Evolutionary conservation across 352 stramenopile genomes (phyloP), one percentile per base, ranked within the genome.

Genomic region (Globisporangium mamillatum): DNA sequence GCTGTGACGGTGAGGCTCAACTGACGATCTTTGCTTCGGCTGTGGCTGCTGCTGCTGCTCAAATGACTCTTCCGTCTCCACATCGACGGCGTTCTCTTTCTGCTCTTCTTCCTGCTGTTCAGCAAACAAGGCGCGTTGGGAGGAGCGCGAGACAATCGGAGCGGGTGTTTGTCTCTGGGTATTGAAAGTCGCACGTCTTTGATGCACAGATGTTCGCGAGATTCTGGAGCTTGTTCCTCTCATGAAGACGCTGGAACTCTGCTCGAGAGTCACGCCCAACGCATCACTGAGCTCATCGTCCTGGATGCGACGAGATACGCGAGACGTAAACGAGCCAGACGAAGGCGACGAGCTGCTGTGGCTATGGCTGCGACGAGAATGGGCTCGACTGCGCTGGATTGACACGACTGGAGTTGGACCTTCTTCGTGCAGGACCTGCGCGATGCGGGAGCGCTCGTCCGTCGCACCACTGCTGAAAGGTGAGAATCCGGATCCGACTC

Each of bases 271-370:
- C 10, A 91, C 76, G 0, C 84, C 84, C 36, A 92, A 55, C 0
- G 82, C 84, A 34, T 88, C 75, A 12, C 73, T 91, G 27, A 92
- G 60, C 38, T 92, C 84, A 20, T 88, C 70, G 50, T 92, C 84
- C 34, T 76, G 64, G 4, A 68, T 54, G 16, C 63, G 77, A 55
- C 24, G 72, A 3, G 75, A 72, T 22, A 74, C 7, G 53, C 16
- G 18, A 24, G 25, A 20, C 27, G 41, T 29, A 14, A 54, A 22
- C 12, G 64, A 64, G 7, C 63, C 75, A 10, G 25, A 67, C 0
- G 76, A 77, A 4, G 72, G 78, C 9, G 77, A 87, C 4, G 56
- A 44, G 69, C 71, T 22, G 68, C 71, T 32, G 70, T 65, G n/a
- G 67, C 70, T 32, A 70, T 67, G n/a, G 50, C 56, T 16, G 52